Evolutionary conservation across 495 filamentous ascomycete genomes (phyloP), one percentile per base, ranked within the genome.

Genomic region (Hyaloscypha finlandica): DNA sequence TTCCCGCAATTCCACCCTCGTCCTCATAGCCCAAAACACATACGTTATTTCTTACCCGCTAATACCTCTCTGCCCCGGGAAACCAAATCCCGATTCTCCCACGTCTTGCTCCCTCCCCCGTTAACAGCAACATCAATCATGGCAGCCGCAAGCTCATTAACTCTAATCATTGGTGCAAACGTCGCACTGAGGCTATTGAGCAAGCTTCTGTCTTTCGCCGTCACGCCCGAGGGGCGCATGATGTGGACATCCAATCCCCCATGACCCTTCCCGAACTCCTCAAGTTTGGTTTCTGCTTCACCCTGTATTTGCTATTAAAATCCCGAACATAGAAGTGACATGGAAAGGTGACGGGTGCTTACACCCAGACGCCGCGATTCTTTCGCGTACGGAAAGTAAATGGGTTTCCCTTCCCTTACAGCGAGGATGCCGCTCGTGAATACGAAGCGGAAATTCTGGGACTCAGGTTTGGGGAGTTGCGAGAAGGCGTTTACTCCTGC

Each of bases 31-130:
- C 25, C 25, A 25, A 25, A 25, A 25, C 25, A 25, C 25, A 48
- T 11, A 48, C 16, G 16, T 48, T 48, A 48, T 48, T 12, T 48
- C 16, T 4, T 48, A 37, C 35, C 48, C 5, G 14, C 45, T 22
- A 64, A 39, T 22, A 48, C 61, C 55, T 55, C 48, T 20, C 48
- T 25, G 11, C 80, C 80, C 68, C 82, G 77, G 65, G 76, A 74
- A 12, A 75, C 72, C 67, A 87, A 64, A 59, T 85, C 82, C 16
- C 71, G 72, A 73, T 80, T 82, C n/a, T 54, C 59, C 35, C 85
- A 66, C 30, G 80, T 77, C 19, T 85, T 79, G 68, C 80, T 81
- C 60, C 79, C 77, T 58, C 82, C 75, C 16, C 84, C 83, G 48
- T 81, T 66, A 1, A 81, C 37, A 29, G 74, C 76, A 64, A 81